A percentile compares a stretch with the other conserved stretches of the same genome.
phyloP scores from a whole-genome alignment of 1,284 basidiomycete species.

The Hemileia vastatrix region DNA sequence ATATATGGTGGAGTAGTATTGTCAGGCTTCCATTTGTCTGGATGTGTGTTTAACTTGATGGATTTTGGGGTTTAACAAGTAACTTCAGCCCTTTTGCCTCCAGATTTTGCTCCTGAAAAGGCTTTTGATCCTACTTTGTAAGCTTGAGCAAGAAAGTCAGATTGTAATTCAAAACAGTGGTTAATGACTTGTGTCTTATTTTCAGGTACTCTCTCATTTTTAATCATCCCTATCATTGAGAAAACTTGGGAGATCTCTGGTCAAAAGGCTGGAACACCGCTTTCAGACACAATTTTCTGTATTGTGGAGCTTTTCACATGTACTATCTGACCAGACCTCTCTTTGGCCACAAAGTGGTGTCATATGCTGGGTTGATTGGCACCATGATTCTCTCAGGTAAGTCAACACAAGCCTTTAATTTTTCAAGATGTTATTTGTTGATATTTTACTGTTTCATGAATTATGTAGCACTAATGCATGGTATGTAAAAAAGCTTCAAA shows the following conservation, averaged over 20 bases:
- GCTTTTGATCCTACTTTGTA: constrained; percentile 16
- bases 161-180: no score
- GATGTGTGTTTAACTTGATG: constrained; percentile 7
- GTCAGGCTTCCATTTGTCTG: constrained; percentile 9
- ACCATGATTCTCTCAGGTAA: no score
- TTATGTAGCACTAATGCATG: no score
- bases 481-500: no score
- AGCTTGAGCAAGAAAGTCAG: no score
- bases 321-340: constrained; percentile 8
- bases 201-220: constrained; percentile 20
- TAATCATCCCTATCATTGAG: constrained; percentile 2
- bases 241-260: constrained; percentile 16
- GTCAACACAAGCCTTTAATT: no score
- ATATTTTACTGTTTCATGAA: no score
- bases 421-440: no score
- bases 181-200: no score
- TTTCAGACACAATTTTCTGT: constrained; percentile 16
- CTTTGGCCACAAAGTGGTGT: constrained; percentile 3
- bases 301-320: constrained; percentile 18
- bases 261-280: constrained; percentile 23
- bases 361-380: constrained; percentile 7
- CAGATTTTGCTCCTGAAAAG: constrained; percentile 13
- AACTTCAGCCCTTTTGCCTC: constrained; percentile 7
- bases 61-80: constrained; percentile 13
- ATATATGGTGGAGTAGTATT: background rate